phyloP scores from a whole-genome alignment of 1,284 basidiomycete species.

The Naganishia sp. region DNA sequence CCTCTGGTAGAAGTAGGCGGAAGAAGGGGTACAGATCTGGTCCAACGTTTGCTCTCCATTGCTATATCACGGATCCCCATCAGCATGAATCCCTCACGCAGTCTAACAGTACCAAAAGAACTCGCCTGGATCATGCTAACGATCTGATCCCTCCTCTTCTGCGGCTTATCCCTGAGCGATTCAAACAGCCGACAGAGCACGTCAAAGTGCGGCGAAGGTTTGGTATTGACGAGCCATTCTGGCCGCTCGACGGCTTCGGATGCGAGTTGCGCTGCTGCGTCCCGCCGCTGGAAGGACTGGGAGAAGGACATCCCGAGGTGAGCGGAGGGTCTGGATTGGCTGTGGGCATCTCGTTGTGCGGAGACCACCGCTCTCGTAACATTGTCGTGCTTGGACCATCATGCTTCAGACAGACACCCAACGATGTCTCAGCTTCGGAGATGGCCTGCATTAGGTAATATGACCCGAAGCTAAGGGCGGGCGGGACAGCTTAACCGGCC shows the following conservation, averaged over 20 bases:
- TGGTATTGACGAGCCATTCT: slow-evolving; percentile 48
- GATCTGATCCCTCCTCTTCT: slow-evolving; percentile 47
- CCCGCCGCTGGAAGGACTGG: slow-evolving; percentile 12
- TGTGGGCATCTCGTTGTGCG: background rate
- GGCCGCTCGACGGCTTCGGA: slow-evolving; percentile 49
- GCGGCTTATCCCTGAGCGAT: slow-evolving; percentile 45
- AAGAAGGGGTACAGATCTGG: slow-evolving; percentile 57
- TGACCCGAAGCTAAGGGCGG: no score
- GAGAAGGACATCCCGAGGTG: slow-evolving; percentile 16
- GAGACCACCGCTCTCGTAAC: background rate
- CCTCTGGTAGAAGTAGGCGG: slow-evolving; percentile 56
- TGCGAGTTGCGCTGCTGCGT: slow-evolving; percentile 18
- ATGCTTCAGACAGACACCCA: background rate
- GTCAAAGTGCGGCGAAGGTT: slow-evolving; percentile 51
- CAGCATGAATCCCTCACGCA: background rate
- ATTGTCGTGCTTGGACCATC: background rate
- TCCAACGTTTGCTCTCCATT: slow-evolving; percentile 55
- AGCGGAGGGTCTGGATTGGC: no score
- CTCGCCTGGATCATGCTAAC: slow-evolving; percentile 42
- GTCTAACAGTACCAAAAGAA: background rate
- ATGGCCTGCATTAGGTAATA: no score
- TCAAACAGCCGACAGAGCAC: slow-evolving; percentile 52
- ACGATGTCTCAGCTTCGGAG: background rate
- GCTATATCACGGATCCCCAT: slow-evolving; percentile 23
- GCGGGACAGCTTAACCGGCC: no score